Percentiles rank a stretch among this genome's conserved stretches.
These are phyloP conservation scores for Helichrysum umbraculigerum DNA, from an alignment of 129 eudicot species.

Conservation along the genomic window DNA sequence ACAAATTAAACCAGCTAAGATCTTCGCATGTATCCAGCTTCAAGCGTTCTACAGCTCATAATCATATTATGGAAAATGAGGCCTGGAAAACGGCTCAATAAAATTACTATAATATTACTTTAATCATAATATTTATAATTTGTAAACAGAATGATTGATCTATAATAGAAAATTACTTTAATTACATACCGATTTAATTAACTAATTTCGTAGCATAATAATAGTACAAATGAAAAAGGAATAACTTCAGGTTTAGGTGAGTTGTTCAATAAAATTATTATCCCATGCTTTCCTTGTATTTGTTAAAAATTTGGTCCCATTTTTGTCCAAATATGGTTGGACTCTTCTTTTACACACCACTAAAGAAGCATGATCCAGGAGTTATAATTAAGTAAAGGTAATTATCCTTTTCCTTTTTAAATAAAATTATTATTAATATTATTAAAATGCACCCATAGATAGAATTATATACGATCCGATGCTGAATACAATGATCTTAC, in stretches of 20 bases:
- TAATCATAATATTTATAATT: background rate
- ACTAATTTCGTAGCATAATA: background rate
- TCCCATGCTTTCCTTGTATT: background rate
- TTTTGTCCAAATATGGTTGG: constrained; percentile 26
- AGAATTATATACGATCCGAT: background rate
- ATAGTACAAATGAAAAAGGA: constrained; percentile 14
- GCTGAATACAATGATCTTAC: background rate
- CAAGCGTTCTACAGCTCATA: too few relatives aligned
- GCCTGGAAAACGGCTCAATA: too few relatives aligned
- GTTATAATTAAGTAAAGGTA: background rate
- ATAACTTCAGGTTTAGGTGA: constrained; percentile 28
- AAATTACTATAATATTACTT: too few relatives aligned
- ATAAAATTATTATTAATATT: too few relatives aligned
- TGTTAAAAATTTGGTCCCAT: constrained; percentile 8
- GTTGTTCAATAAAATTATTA: constrained; percentile 14
- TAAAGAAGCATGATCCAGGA: constrained; percentile 12
- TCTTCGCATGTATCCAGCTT: background rate
- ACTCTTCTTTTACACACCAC: constrained; percentile 24
- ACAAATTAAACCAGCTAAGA: constrained; percentile 7
- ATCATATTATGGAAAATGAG: too few relatives aligned
- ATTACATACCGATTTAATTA: background rate
- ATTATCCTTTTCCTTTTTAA: background rate
- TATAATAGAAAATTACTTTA: too few relatives aligned
- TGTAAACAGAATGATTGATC: background rate
- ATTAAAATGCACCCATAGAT: too few relatives aligned